A percentile compares a stretch with the other conserved stretches of the same genome.
phyloP scores from a whole-genome alignment of 2,329 filamentous ascomycete genomes.

The Alternaria angustiovoidea region DNA sequence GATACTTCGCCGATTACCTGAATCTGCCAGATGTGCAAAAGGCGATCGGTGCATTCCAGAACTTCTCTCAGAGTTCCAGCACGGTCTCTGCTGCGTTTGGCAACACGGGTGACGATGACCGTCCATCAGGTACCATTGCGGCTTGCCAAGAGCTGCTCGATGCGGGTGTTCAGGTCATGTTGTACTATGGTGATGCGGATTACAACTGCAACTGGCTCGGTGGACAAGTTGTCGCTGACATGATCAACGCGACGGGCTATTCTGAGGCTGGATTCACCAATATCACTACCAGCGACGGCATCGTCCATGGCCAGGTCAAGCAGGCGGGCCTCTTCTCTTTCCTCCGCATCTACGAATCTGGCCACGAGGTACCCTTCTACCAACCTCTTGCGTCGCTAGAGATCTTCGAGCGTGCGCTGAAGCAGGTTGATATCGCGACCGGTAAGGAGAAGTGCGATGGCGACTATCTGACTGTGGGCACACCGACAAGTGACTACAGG shows the following conservation, averaged over 20 bases:
- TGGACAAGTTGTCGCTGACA: constrained; percentile 52
- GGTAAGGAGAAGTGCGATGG: constrained; percentile 46
- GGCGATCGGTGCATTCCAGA: constrained; percentile 68
- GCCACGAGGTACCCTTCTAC: constrained; percentile 64
- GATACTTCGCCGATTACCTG: constrained; percentile 65
- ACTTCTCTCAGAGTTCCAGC: constrained; percentile 61
- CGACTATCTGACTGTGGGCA: constrained; percentile 47
- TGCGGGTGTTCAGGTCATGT: constrained; percentile 52
- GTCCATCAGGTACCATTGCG: constrained; percentile 54
- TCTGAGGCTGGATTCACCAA: constrained; percentile 58
- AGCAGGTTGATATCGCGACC: constrained; percentile 60
- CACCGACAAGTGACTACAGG: constrained; percentile 48
- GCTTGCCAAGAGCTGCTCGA: constrained; percentile 52
- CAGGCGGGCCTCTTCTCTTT: constrained; percentile 62
- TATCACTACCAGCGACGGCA: constrained; percentile 53
- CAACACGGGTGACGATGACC: constrained; percentile 60
- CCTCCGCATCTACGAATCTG: constrained; percentile 59
- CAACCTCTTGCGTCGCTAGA: constrained; percentile 60
- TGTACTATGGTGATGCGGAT: constrained; percentile 59
- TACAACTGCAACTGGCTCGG: constrained; percentile 60
- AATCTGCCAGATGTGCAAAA: constrained; percentile 63
- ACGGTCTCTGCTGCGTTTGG: constrained; percentile 57
- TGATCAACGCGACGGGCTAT: constrained; percentile 55
- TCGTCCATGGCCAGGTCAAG: constrained; percentile 63
- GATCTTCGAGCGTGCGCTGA: constrained; percentile 60